Conservation (phyloP, 768 basidiomycete genomes). For the Gymnopilus junonius region DNA sequence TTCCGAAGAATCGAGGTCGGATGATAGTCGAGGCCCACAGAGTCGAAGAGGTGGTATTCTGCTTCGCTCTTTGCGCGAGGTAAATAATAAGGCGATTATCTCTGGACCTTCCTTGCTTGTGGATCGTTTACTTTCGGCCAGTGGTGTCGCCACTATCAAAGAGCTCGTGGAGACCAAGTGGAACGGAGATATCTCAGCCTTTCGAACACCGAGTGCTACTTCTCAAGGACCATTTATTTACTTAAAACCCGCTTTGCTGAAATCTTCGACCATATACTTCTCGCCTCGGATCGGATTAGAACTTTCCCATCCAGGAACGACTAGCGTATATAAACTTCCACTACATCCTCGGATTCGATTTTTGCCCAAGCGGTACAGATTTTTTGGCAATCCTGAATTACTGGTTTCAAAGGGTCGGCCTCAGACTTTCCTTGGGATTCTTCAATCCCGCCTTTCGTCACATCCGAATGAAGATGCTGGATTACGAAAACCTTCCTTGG, state of each 20-base stretch:
- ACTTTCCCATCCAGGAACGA: conserved; percentile 66
- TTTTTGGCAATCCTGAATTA: conserved; percentile 60
- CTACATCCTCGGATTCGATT: conserved; percentile 62
- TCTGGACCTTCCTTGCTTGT: conserved; percentile 82
- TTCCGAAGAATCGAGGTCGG: conserved; percentile 11
- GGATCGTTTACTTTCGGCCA: conserved; percentile 65
- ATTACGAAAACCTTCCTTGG: conserved; percentile 23
- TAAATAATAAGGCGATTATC: conserved; percentile 52
- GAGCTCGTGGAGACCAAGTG: conserved; percentile 63
- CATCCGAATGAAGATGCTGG: conserved; percentile 7
- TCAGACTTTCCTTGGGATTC: conserved; percentile 71
- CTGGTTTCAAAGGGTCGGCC: conserved; percentile 67
- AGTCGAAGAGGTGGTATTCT: conserved; percentile 65
- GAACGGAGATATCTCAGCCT: conserved; percentile 60
- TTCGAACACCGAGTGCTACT: conserved; percentile 32
- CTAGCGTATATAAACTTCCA: conserved; percentile 29
- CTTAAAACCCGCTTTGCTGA: conserved; percentile 18
- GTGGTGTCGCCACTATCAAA: conserved; percentile 48
- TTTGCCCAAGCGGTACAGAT: conserved; percentile 65
- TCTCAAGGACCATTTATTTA: conserved; percentile 18
- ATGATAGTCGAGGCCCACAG: neutral
- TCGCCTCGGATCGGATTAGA: conserved; percentile 83
- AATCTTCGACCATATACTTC: conserved; percentile 45
- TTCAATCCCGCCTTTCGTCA: conserved; percentile 25
- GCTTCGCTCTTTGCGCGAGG: conserved; percentile 63